Evolutionary conservation across 2,329 filamentous ascomycete genomes (phyloP), one percentile per base, ranked within the genome.

Genomic region (Fusarium pseudoanthophilum): DNA sequence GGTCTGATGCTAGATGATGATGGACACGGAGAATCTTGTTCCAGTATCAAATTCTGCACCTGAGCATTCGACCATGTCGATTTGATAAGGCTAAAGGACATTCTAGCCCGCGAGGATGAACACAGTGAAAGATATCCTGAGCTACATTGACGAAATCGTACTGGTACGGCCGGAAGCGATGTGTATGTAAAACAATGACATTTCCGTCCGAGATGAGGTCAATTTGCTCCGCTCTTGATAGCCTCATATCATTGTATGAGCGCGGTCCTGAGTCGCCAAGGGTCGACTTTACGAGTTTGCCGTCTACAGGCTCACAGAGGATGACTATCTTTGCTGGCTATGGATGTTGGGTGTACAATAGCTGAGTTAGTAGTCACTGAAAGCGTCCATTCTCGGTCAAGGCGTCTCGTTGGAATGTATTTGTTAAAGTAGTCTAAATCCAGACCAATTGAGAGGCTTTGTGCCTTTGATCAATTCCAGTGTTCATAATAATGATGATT

Each of bases 11-110:
- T 48, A 60, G 65, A 68, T 74, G 71, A 67, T 56, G 63, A 74
- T 75, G 69, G 72, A 75, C 72, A 74, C 72, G 72, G 72, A 75
- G 58, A 74, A 74, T 75, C 69, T 74, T 61, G 52, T 74, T 75
- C 72, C 72, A 67, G 69, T 73, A 59, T 74, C 69, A 53, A 70
- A 64, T 49, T 67, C 58, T 74, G 72, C 71, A 74, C 59, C 71
- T 72, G 60, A 53, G 36, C 45, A 52, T 63, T 70, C 51, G 43
- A 57, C 58, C 61, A 59, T 70, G 70, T 67, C 51, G 52, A 30
- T 48, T 69, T 55, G 69, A 67, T 73, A 67, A 52, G 64, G 72
- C 56, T 36, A 51, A 51, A 51, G 32, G 42, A 15, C 8, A 51
- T 59, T 59, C 24, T 59, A 28, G 32, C 32, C 42, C 42, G 24